These are phyloP conservation scores for Bombardia bombarda DNA, from an alignment of 495 filamentous ascomycete genomes.

Conservation along the genomic window DNA sequence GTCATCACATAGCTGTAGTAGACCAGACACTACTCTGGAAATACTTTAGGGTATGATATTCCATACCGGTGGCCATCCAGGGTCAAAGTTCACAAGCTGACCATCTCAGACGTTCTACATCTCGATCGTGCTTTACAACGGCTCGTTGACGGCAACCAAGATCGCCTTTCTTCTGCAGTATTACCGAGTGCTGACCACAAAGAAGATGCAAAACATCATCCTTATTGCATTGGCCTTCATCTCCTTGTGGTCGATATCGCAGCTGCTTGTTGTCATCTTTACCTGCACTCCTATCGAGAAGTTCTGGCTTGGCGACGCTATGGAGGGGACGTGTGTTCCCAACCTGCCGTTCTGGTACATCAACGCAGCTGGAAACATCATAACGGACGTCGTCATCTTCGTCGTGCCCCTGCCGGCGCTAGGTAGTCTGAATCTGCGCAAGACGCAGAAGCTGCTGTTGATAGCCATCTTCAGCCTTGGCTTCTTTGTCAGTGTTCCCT, in stretches of 20 bases:
- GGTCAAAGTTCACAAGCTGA: neutral
- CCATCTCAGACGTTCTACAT: constrained; percentile 19
- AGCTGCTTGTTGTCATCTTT: constrained; percentile 21
- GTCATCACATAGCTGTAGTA: constrained; percentile 17
- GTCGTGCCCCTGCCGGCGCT: constrained; percentile 24
- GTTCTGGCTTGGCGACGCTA: constrained; percentile 19
- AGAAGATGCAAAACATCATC: constrained; percentile 16
- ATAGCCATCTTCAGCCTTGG: constrained; percentile 31
- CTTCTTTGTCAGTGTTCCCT: constrained; percentile 24
- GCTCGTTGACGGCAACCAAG: constrained; percentile 19
- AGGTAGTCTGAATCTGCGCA: constrained; percentile 31
- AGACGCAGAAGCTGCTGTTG: constrained; percentile 23
- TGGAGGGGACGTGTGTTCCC: constrained; percentile 16
- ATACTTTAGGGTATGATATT: constrained; percentile 6
- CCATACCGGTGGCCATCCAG: constrained; percentile 11
- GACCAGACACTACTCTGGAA: constrained; percentile 18
- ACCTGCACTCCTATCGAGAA: constrained; percentile 20
- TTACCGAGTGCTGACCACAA: constrained; percentile 26
- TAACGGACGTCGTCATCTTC: constrained; percentile 31
- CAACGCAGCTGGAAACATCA: constrained; percentile 30
- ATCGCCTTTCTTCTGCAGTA: constrained; percentile 27
- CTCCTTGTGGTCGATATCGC: constrained; percentile 21
- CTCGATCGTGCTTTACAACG: constrained; percentile 28
- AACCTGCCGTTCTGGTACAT: constrained; percentile 24
- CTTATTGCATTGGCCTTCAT: constrained; percentile 20